These are phyloP conservation scores for Colletotrichum tabaci DNA, from an alignment of 2,329 filamentous ascomycete species.

Conservation along the genomic window DNA sequence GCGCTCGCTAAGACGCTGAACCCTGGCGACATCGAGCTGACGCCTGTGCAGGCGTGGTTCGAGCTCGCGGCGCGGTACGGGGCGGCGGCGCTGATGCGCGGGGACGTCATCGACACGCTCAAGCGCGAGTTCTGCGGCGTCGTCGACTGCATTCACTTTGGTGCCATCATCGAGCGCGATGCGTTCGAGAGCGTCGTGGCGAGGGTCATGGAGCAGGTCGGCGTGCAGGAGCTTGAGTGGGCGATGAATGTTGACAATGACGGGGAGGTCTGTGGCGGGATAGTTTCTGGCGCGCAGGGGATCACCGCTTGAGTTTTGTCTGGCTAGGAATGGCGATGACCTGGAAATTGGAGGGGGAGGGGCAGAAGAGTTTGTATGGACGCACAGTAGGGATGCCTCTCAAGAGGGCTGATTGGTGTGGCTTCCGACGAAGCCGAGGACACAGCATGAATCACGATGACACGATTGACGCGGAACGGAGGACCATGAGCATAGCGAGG, in stretches of 20 bases:
- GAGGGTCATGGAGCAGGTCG: slow-evolving; percentile 54
- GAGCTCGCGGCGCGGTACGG: slow-evolving; percentile 62
- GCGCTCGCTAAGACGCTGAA: slow-evolving; percentile 63
- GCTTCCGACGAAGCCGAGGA: neutral
- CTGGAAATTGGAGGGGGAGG: neutral
- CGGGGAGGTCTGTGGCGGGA: neutral
- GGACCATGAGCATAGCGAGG: neutral
- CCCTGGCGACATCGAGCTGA: slow-evolving; percentile 59
- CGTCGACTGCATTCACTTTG: slow-evolving; percentile 63
- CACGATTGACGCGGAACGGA: neutral
- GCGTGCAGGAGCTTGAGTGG: slow-evolving; percentile 27
- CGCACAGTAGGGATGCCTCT: too few relatives aligned
- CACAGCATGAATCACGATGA: neutral
- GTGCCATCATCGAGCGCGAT: slow-evolving; percentile 62
- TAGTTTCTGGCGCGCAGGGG: slow-evolving; percentile 3
- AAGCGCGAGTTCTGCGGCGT: slow-evolving; percentile 59
- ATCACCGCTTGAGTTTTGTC: slow-evolving; percentile 6
- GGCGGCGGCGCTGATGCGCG: slow-evolving; percentile 54
- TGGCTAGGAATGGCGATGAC: neutral
- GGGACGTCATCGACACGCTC: slow-evolving; percentile 54
- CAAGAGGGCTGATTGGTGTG: neutral
- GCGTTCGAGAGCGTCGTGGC: slow-evolving; percentile 63
- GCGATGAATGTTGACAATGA: slow-evolving; percentile 27
- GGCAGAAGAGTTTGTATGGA: too few relatives aligned
- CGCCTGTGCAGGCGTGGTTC: slow-evolving; percentile 70